Percentiles rank a stretch among this genome's conserved stretches.
Evolutionary conservation across 2,329 filamentous ascomycete genomes (phyloP).

Genomic region (Calonectria pseudoturangicola): DNA sequence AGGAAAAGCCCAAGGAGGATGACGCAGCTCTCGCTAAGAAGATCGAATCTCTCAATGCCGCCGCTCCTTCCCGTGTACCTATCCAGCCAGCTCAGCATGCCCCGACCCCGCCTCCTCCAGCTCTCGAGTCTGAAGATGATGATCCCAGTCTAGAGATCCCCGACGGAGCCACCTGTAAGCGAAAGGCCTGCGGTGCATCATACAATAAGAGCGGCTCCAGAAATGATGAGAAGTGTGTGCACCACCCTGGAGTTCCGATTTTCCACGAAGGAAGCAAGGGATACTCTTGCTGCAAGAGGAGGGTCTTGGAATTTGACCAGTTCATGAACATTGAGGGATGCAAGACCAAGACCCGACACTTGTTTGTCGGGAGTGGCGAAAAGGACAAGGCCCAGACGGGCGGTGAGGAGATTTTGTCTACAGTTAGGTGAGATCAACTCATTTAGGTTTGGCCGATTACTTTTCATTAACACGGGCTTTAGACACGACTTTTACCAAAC

Average conservation of each 20-base stretch:
- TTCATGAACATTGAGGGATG: constrained; percentile 98
- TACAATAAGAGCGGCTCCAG: constrained; percentile 78
- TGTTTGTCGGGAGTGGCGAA: constrained; percentile 87
- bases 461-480: constrained; percentile 31
- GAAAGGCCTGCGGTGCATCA: constrained; percentile 81
- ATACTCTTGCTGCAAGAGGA: constrained; percentile 96
- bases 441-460: not conserved
- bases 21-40: constrained; percentile 65
- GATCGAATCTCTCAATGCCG: constrained; percentile 73
- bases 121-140: constrained; percentile 90
- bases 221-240: constrained; percentile 85
- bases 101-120: constrained; percentile 74
- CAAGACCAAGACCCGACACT: constrained; percentile 85
- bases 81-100: constrained; percentile 67
- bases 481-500: constrained; percentile 96
- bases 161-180: constrained; percentile 83
- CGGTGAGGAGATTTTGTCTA: constrained; percentile 85
- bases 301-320: constrained; percentile 97
- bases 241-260: constrained; percentile 92
- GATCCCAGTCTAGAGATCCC: constrained; percentile 85
- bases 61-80: constrained; percentile 64
- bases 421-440: constrained; percentile 77
- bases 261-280: constrained; percentile 99
- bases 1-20: constrained; percentile 72
- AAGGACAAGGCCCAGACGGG: constrained; percentile 70